Base-by-base conservation (phyloP, 148 eudicot genomes). In the Euryodendron excelsum region DNA sequence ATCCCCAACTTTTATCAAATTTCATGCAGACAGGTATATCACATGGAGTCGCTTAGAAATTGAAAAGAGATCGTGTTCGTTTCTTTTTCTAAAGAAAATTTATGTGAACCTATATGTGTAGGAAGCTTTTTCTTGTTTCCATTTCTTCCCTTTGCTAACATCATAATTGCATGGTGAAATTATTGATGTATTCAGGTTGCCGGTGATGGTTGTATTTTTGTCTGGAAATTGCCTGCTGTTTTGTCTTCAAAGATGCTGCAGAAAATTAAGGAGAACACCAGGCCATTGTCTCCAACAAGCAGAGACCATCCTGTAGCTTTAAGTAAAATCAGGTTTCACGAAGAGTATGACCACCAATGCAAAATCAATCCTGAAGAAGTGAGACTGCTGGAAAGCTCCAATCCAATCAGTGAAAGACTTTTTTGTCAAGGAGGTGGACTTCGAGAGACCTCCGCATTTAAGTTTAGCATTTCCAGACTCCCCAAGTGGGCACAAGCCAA, bases 401-500 rank as follows among this genome's bases (percentile, higher is more conserved):
- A 60, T 62, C 80, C 80, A 75, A 44, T 37, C 30, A 23, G 48
- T 45, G 53, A 77, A 15, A 74, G 56, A 72, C 37, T 78, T 50
- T 33, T 71, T 53, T 66, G 48, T 78, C 83, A 61, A 76, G 79
- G 52, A 50, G 78, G 74, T 13, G 58, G 74, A 30, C 80, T 71
- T 69, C 80, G 50, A 28, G 85, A 63, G 47, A 61, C 75, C 30
- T 76, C 87, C 73, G 53, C 79, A 66, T 89, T 87, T 72, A 87
- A 78, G 62, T 89, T 89, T 73, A 89, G 90, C 64, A 71, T 85
- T 65, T 87, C 92, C 69, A 84, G 87, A 75, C 89, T 89, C 77
- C 92, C 92, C 72, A 82, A 76, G 68, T 89, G 92, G 92, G 92
- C 92, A 65, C 80, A 79, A 75, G 75, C 78, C 69, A 87, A 85